A percentile compares a stretch with the other conserved stretches of the same genome.
These are phyloP conservation scores for Chloranthus sessilifolius DNA, from an alignment of 164 flowering plant genomes.

Conservation along the genomic window DNA sequence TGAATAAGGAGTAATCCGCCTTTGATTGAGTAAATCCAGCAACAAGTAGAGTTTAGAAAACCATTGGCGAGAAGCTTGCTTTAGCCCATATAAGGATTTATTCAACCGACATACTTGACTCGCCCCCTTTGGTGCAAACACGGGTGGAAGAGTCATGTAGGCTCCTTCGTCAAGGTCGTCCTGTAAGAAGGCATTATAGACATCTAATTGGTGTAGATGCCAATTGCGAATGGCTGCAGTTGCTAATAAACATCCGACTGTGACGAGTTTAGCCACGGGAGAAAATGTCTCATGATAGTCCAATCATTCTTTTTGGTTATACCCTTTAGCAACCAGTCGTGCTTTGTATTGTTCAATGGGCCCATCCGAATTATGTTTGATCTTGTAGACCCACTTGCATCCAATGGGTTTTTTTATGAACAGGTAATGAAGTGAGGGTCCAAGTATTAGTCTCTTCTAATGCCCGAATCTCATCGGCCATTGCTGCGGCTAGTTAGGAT, in stretches of 20 bases:
- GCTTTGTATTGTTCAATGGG: no score
- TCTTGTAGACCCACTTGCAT: not conserved
- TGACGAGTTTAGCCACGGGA: no score
- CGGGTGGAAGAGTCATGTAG: not conserved
- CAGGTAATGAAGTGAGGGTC: no score
- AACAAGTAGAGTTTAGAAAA: not conserved
- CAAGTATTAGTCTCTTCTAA: not conserved
- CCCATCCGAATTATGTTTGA: no score
- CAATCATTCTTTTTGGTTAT: no score
- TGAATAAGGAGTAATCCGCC: no score
- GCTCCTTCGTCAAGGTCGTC: not conserved
- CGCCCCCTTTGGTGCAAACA: not conserved
- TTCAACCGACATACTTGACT: not conserved
- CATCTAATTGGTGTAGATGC: not conserved
- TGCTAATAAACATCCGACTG: not conserved
- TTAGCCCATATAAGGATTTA: not conserved
- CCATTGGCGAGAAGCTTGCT: not conserved
- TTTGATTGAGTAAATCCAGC: not conserved
- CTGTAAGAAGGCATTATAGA: not conserved
- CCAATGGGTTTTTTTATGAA: not conserved
- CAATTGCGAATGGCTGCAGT: not conserved
- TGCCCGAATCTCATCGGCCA: not conserved
- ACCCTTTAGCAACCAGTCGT: not conserved
- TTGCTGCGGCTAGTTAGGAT: not conserved
- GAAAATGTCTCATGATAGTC: no score